Percentiles rank a stretch among this genome's conserved stretches.
phyloP scores from a whole-genome alignment of 2,329 filamentous ascomycete species.

The Geosmithia flava region DNA sequence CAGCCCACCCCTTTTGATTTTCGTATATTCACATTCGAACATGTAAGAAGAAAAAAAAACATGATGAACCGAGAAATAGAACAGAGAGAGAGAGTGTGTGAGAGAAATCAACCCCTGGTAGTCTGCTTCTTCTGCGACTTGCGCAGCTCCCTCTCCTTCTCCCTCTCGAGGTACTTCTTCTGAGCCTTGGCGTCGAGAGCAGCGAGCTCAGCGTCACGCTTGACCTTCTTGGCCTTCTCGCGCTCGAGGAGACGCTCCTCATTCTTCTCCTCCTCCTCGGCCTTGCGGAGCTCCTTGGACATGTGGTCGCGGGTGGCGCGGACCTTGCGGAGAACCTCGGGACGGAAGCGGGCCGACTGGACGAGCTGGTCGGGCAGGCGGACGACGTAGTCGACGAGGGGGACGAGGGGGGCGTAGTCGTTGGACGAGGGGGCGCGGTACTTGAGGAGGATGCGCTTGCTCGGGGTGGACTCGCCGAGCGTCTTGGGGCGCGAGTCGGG shows the following conservation, averaged over 20 bases:
- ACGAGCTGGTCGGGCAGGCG: conserved; percentile 77
- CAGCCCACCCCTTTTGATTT: too few species aligned
- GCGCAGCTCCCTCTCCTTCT: conserved; percentile 60
- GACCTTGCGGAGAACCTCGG: conserved; percentile 80
- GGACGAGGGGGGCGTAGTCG: conserved; percentile 53
- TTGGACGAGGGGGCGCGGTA: conserved; percentile 54
- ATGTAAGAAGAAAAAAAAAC: not conserved
- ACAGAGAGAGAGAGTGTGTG: not conserved
- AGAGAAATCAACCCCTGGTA: conserved; percentile 27
- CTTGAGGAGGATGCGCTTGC: conserved; percentile 77
- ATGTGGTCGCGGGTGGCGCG: conserved; percentile 68
- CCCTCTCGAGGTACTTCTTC: conserved; percentile 74
- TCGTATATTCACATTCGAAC: not conserved
- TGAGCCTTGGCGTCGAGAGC: conserved; percentile 70
- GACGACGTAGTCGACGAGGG: conserved; percentile 72
- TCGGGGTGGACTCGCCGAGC: conserved; percentile 69
- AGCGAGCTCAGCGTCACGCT: conserved; percentile 74
- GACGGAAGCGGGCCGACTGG: conserved; percentile 68
- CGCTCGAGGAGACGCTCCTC: conserved; percentile 63
- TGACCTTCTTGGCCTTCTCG: conserved; percentile 72
- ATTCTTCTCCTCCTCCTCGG: conserved; percentile 67
- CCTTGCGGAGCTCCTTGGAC: conserved; percentile 65
- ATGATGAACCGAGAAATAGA: not conserved
- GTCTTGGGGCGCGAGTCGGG: conserved; percentile 75
- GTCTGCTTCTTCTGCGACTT: conserved; percentile 43